phyloP scores from a whole-genome alignment of 2,329 filamentous ascomycete genomes.

The Fusarium protoensiforme region DNA sequence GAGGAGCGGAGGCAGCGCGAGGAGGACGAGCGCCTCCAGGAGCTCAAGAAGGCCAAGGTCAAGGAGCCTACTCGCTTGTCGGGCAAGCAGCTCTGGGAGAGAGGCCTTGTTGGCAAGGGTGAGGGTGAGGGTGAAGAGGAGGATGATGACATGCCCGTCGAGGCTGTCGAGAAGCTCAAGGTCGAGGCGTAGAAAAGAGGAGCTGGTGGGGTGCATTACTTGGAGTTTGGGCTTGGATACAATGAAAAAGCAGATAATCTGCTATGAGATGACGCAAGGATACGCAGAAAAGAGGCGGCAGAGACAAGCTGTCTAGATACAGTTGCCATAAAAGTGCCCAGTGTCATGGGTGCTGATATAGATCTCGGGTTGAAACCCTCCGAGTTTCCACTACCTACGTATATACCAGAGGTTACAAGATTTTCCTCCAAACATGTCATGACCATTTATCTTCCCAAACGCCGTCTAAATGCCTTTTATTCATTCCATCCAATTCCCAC shows the following conservation, averaged over 20 bases:
- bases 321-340: constrained; percentile 9
- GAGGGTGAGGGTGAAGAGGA: constrained; percentile 68
- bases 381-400: constrained; percentile 24
- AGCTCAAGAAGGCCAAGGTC: constrained; percentile 80
- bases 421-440: constrained; percentile 30
- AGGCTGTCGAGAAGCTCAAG: constrained; percentile 77
- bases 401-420: constrained; percentile 33
- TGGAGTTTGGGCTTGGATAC: constrained; percentile 42
- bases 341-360: constrained; percentile 32
- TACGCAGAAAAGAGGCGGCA: constrained; percentile 9
- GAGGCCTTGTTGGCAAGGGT: constrained; percentile 73
- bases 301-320: neutral
- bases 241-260: constrained; percentile 22
- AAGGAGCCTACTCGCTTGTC: constrained; percentile 81
- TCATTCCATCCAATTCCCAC: constrained; percentile 21
- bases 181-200: constrained; percentile 61
- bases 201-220: constrained; percentile 30
- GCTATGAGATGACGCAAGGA: constrained; percentile 15
- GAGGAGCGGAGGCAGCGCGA: constrained; percentile 74
- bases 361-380: constrained; percentile 28
- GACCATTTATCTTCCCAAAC: constrained; percentile 39
- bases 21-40: constrained; percentile 83
- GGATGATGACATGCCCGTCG: constrained; percentile 72
- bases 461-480: constrained; percentile 38
- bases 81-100: constrained; percentile 82